A percentile compares a stretch with the other conserved stretches of the same genome.
Conservation (phyloP, 2,329 filamentous ascomycete genomes). For the Ophiocordyceps polyrhachis-furcata region DNA sequence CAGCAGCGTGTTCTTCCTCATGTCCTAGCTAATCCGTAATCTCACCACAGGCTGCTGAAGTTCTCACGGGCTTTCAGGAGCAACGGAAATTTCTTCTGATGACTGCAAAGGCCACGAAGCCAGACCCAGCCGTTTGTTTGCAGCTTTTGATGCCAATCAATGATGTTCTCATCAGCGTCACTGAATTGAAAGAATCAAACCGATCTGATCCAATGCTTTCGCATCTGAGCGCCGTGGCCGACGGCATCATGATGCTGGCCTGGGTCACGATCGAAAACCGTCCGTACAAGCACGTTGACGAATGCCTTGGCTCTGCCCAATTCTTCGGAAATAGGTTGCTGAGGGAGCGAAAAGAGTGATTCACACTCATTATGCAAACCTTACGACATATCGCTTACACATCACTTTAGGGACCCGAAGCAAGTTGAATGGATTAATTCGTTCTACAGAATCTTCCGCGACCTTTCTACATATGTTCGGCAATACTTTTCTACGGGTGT, state of each 20-base stretch:
- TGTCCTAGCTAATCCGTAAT: too few relatives aligned
- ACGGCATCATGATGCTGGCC: constrained; percentile 73
- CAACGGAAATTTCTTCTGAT: constrained; percentile 80
- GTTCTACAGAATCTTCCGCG: constrained; percentile 82
- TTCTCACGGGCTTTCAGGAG: constrained; percentile 52
- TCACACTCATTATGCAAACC: constrained; percentile 2
- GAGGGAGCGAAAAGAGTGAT: constrained; percentile 68
- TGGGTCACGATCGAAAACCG: constrained; percentile 79
- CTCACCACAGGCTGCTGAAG: constrained; percentile 25
- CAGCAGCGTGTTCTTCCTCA: too few relatives aligned
- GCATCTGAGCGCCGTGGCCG: constrained; percentile 71
- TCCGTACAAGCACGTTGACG: constrained; percentile 70
- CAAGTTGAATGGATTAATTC: constrained; percentile 80
- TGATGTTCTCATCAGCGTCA: constrained; percentile 59
- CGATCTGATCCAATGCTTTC: constrained; percentile 57
- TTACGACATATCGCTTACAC: not conserved
- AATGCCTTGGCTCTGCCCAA: constrained; percentile 66
- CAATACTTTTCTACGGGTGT: constrained; percentile 64
- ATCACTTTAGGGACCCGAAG: constrained; percentile 43
- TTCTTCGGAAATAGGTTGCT: constrained; percentile 91
- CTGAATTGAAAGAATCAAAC: constrained; percentile 66
- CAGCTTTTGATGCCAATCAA: constrained; percentile 77
- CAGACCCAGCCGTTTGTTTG: constrained; percentile 50
- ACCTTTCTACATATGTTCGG: constrained; percentile 69
- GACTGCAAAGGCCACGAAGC: constrained; percentile 82